Percentiles rank a stretch among this genome's conserved stretches.
Evolutionary conservation across 2,329 filamentous ascomycete species (phyloP).

Genomic region (Colletotrichum sp.): DNA sequence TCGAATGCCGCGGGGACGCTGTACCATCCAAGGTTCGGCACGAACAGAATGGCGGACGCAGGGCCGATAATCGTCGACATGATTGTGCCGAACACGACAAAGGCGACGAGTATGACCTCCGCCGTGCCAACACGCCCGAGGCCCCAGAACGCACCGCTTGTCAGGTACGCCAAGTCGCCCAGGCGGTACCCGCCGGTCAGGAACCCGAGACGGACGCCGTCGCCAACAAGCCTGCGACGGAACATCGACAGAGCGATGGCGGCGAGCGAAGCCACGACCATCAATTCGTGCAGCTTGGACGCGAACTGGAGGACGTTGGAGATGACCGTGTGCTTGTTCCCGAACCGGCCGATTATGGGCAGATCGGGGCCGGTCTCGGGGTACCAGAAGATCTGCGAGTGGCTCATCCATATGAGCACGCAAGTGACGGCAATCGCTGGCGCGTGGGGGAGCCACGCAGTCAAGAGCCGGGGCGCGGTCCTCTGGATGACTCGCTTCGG

Average conservation of each 20-base stretch:
- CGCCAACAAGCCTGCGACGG: not conserved
- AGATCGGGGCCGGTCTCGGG: not conserved
- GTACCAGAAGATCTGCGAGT: not conserved
- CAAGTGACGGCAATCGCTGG: not conserved
- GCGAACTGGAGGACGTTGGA: conserved; percentile 2
- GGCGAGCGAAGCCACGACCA: conserved; percentile 1
- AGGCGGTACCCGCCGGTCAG: conserved; percentile 5
- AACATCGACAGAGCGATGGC: not conserved
- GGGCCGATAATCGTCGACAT: conserved; percentile 1
- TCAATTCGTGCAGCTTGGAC: not conserved
- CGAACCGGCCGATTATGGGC: not conserved
- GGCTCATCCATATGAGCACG: not conserved
- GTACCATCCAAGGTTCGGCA: not conserved
- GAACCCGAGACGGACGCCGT: not conserved
- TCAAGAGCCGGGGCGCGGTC: not conserved
- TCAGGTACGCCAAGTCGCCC: not conserved
- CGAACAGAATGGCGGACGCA: conserved; percentile 12
- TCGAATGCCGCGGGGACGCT: not conserved
- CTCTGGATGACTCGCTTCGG: not conserved
- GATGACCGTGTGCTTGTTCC: not conserved
- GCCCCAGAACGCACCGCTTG: not conserved
- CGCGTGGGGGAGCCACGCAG: not conserved
- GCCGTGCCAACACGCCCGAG: not conserved
- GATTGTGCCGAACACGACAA: not conserved
- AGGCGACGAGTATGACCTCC: not conserved